Conservation (phyloP, 495 filamentous ascomycete genomes). For the Xylaria venustula region DNA sequence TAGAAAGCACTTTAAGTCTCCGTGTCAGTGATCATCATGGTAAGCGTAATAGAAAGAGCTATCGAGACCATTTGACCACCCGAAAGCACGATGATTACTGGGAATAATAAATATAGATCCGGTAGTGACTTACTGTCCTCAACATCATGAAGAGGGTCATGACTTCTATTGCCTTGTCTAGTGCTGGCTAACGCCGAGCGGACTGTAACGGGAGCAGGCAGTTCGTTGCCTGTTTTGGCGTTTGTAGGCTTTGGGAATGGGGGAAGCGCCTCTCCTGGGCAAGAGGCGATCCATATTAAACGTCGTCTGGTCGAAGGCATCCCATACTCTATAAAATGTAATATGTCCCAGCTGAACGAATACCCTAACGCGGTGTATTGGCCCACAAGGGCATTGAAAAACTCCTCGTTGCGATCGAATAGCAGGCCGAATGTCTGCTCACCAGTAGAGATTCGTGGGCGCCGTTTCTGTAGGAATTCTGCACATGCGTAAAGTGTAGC, state of each 20-base stretch:
- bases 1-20: too few relatives aligned
- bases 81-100: too few relatives aligned
- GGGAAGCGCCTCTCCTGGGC: conserved; percentile 71
- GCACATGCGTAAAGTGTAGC: conserved; percentile 62
- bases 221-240: conserved; percentile 41
- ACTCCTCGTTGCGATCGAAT: conserved; percentile 41
- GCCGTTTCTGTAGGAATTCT: conserved; percentile 52
- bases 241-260: conserved; percentile 67
- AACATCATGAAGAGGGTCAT: conserved; percentile 33
- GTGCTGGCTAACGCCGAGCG: conserved; percentile 30
- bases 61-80: too few relatives aligned
- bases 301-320: conserved; percentile 40
- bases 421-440: conserved; percentile 74
- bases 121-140: too few relatives aligned
- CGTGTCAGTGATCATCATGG: too few relatives aligned
- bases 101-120: too few relatives aligned
- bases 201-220: conserved; percentile 22
- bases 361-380: conserved; percentile 66
- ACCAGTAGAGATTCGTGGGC: conserved; percentile 69
- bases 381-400: conserved; percentile 58
- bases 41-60: too few relatives aligned
- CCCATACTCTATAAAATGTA: conserved; percentile 44
- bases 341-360: conserved; percentile 55
- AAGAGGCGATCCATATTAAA: conserved; percentile 72
- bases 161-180: conserved; percentile 32